Base-by-base conservation (phyloP, 441 rosid genomes). In the Corymbia citriodora region DNA sequence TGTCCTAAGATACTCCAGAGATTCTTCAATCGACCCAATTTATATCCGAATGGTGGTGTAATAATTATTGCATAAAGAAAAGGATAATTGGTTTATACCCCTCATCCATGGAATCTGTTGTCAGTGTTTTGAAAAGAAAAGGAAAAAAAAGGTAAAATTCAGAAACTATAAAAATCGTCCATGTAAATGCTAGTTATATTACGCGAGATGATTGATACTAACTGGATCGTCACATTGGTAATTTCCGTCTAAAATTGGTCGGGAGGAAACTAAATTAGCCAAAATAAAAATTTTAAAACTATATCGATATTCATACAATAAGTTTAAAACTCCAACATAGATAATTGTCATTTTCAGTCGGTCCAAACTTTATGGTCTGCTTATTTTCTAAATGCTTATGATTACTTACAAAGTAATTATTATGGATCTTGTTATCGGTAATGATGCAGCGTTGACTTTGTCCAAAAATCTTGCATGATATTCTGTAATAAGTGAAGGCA, bases 191-290 rank as follows among this genome's bases (percentile, higher is more conserved):
- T 0, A 4, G 3, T 3, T 1, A 3, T 68, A 17, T 18, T 31
- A 16, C 23, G 10, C 3, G 31, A 14, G 79, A 68, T 21, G 6
- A 9, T 2, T 9, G 7, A 16, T 10, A 13, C 12, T 36, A 15
- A 36, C 48, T 6, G 9, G 23, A 3, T 4, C 49, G 10, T 21
- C 8, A 21, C 3, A 3, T 21, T 11, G 21, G 29, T 21, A 21
- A 7, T 40, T 74, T 40, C 8, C 4, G 1, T 4, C 0, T 7
- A 74, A 74, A 36, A 36, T 74, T 74, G 29, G 11, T 21, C 2
- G 0, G 1, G 4, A 45, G 2, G 5, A 0, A 1, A 74, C 1
- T 74, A 19, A 70, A 74, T 40, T 40, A 12, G 1, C 1, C 14
- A 74, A 36, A 40, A 19, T 7, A 7, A 10, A 72, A 36, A 3